A percentile compares a stretch with the other conserved stretches of the same genome.
phyloP scores from a whole-genome alignment of 805 yeast species.

The Dipodascus albidus region DNA sequence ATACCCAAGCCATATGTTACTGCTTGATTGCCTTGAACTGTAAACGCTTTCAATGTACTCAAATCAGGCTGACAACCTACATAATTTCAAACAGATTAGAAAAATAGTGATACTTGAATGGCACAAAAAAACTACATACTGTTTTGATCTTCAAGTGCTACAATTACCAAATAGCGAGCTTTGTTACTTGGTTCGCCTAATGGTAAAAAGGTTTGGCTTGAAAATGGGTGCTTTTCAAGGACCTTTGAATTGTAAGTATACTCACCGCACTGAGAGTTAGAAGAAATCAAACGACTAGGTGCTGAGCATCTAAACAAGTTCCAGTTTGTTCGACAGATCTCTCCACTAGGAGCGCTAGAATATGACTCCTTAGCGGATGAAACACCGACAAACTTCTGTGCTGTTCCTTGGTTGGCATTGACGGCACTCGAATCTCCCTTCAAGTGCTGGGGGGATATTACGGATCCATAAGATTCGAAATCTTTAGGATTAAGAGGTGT shows the following conservation, averaged over 20 bases:
- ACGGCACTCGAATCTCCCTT: conserved; percentile 33
- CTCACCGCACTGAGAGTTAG: conserved; percentile 3
- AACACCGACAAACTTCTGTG: conserved; percentile 62
- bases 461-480: conserved; percentile 62
- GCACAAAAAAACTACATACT: conserved; percentile 17
- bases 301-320: conserved; percentile 76
- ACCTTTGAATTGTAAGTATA: conserved; percentile 45
- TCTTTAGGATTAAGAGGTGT: conserved; percentile 51
- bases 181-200: conserved; percentile 50
- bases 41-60: conserved; percentile 50
- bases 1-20: conserved; percentile 72
- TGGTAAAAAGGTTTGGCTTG: conserved; percentile 87
- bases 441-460: conserved; percentile 71
- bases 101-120: conserved; percentile 18
- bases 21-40: conserved; percentile 74
- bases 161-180: conserved; percentile 65
- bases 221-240: conserved; percentile 79
- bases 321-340: conserved; percentile 53
- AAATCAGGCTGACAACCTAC: conserved; percentile 45
- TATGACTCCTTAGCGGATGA: conserved; percentile 53
- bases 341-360: conserved; percentile 34
- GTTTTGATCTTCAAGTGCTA: conserved; percentile 44
- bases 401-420: conserved; percentile 90
- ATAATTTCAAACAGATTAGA: conserved; percentile 6
- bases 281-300: conserved; percentile 45